A percentile compares a stretch with the other conserved stretches of the same genome.
These are phyloP conservation scores for Ramaria rubella DNA, from an alignment of 768 basidiomycete genomes.

Conservation along the genomic window DNA sequence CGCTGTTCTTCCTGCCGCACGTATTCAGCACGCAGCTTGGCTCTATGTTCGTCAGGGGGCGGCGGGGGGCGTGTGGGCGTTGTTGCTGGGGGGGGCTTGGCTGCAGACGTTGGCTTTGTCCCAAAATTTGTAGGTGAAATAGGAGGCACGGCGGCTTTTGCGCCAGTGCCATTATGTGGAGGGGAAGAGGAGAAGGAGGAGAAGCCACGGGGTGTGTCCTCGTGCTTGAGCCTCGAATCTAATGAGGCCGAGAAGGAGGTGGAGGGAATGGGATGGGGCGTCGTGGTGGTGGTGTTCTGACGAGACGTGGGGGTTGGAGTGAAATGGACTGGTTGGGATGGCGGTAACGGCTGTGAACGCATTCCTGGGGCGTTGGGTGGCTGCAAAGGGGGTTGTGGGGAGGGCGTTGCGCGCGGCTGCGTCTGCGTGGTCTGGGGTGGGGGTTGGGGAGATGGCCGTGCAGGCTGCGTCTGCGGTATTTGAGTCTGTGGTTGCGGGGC, in stretches of 20 bases:
- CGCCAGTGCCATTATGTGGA: background rate
- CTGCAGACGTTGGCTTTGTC: slow-evolving; percentile 13
- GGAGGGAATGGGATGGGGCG: background rate
- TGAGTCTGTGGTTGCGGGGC: background rate
- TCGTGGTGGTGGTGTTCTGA: background rate
- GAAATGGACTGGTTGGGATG: too few species aligned
- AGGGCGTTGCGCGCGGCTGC: background rate
- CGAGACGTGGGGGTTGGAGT: background rate
- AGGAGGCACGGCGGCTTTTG: background rate
- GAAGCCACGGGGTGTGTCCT: too few species aligned
- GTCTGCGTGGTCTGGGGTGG: background rate
- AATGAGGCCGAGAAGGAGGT: background rate
- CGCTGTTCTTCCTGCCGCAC: slow-evolving; percentile 52
- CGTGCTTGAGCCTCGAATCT: too few species aligned
- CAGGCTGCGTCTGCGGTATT: background rate
- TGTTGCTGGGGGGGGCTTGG: background rate
- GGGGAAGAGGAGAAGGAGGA: too few species aligned
- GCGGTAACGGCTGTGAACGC: background rate
- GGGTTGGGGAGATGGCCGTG: background rate
- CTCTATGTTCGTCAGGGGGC: slow-evolving; percentile 26
- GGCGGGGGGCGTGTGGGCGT: slow-evolving; percentile 17
- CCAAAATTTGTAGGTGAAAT: slow-evolving; percentile 7
- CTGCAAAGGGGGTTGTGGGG: background rate
- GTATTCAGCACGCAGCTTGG: slow-evolving; percentile 5
- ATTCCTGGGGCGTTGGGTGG: background rate